Evolutionary conservation across 805 yeast species (phyloP), one percentile per base, ranked within the genome.

Genomic region (Kodamaea kaohsiungensis): DNA sequence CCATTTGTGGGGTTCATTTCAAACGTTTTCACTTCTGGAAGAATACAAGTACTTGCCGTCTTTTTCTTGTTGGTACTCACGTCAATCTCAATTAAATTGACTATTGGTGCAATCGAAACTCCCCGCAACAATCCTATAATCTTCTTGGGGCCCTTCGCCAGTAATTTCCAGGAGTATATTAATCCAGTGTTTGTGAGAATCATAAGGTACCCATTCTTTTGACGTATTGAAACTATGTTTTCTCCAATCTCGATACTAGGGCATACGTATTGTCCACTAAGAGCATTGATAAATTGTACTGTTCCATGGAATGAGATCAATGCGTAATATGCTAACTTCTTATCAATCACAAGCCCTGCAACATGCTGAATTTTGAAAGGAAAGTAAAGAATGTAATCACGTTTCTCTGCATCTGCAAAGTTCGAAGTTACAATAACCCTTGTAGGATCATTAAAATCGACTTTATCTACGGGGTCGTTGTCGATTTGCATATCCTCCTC

Each of bases 271-370:
- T 78, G 63, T 0, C 89, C 89, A 6, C 76, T 59, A 6, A 68
- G 65, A 0, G 80, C 72, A 1, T 79, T 66, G 7, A 79, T 60
- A 0, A 83, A 58, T 56, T 80, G 77, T 12, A 86, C 59, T 0
- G 82, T 67, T 0, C 91, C 91, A 30, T 78, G 73, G 47, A 85
- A 85, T 0, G 89, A 83, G 0, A 86, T 76, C 18, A 84, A 64
- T 9, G 80, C 79, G 74, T 86, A 80, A 60, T 72, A 84, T 13
- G 63, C 60, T 8, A 75, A 70, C 19, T 61, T 60, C 2, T 68
- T 64, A 38, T 66, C 68, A 22, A 78, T 52, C 5, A 71, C 55
- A 4, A 76, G 54, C 1, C 79, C 79, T 2, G 70, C 53, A n/a
- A 77, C 79, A 48, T 83, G 79, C 38, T 81, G 79, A 37, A 79